Conservation (phyloP, 1,284 basidiomycete genomes). For the Papiliotrema fonsecae region DNA sequence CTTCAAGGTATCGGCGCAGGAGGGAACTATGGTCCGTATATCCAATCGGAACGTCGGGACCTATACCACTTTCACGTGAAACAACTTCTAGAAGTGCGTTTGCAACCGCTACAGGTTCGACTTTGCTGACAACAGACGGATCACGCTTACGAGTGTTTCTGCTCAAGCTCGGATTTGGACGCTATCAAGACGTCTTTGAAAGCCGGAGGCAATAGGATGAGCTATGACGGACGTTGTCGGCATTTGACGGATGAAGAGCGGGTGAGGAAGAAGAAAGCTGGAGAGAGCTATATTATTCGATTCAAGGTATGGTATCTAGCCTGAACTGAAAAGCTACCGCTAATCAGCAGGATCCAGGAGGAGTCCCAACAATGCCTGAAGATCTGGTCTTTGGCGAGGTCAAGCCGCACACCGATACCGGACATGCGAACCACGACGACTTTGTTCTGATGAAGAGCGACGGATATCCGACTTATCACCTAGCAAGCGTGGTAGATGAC, state of each 20-base stretch:
- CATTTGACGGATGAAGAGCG: conserved; percentile 82
- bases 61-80: conserved; percentile 72
- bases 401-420: conserved; percentile 19
- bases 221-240: conserved; percentile 81
- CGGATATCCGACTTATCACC: conserved; percentile 90
- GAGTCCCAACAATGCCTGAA: conserved; percentile 11
- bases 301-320: conserved; percentile 63
- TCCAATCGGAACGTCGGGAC: conserved; percentile 84
- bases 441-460: conserved; percentile 91
- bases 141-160: conserved; percentile 89
- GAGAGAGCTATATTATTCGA: conserved; percentile 75
- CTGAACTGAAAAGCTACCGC: neutral
- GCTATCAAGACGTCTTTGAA: conserved; percentile 64
- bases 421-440: conserved; percentile 57
- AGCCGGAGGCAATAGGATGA: conserved; percentile 64
- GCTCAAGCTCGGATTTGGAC: conserved; percentile 63
- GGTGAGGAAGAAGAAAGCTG: conserved; percentile 63
- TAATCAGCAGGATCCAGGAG: neutral
- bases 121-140: conserved; percentile 10
- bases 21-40: conserved; percentile 72
- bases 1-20: conserved; percentile 60
- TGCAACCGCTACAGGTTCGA: neutral
- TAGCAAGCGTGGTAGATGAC: conserved; percentile 94
- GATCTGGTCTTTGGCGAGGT: conserved; percentile 33
- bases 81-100: conserved; percentile 66